These are phyloP conservation scores for Oryza glaberrima DNA, from an alignment of 176 grass and related monocot genomes.

Conservation along the genomic window DNA sequence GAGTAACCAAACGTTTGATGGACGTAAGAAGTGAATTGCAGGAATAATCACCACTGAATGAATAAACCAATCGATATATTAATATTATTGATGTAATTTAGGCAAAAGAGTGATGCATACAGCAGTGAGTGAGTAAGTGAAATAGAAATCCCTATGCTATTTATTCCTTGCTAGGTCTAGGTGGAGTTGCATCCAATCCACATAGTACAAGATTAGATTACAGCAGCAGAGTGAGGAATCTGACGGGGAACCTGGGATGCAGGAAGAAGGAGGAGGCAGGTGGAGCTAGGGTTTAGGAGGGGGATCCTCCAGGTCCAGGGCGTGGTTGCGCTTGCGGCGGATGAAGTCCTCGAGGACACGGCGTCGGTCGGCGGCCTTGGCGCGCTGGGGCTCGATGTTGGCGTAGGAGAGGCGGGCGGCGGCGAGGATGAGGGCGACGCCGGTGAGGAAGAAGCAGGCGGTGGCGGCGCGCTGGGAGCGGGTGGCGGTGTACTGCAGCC, in stretches of 20 bases:
- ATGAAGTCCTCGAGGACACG: constrained; percentile 46
- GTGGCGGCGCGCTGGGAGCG: constrained; percentile 36
- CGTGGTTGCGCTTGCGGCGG: constrained; percentile 36
- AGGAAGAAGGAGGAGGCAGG: not conserved
- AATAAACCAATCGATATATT: not conserved
- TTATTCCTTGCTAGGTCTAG: not conserved
- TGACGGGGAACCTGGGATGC: not conserved
- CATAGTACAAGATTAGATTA: not conserved
- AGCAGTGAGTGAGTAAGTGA: not conserved
- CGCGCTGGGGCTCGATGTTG: constrained; percentile 58
- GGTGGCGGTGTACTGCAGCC: constrained; percentile 37
- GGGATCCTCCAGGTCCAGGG: not conserved
- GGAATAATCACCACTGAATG: too few species aligned
- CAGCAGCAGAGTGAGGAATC: too few species aligned
- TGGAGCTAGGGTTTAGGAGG: constrained; percentile 9
- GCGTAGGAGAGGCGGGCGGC: constrained; percentile 59
- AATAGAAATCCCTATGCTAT: not conserved
- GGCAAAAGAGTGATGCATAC: not conserved
- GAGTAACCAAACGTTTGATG: not conserved
- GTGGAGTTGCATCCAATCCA: not conserved
- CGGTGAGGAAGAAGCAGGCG: constrained; percentile 42
- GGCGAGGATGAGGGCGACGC: constrained; percentile 43
- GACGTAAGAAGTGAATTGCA: too few species aligned
- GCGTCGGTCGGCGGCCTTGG: constrained; percentile 54
- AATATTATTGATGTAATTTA: not conserved